Evolutionary conservation across 2,329 filamentous ascomycete genomes (phyloP).

Genomic region (Cercospora canescens): DNA sequence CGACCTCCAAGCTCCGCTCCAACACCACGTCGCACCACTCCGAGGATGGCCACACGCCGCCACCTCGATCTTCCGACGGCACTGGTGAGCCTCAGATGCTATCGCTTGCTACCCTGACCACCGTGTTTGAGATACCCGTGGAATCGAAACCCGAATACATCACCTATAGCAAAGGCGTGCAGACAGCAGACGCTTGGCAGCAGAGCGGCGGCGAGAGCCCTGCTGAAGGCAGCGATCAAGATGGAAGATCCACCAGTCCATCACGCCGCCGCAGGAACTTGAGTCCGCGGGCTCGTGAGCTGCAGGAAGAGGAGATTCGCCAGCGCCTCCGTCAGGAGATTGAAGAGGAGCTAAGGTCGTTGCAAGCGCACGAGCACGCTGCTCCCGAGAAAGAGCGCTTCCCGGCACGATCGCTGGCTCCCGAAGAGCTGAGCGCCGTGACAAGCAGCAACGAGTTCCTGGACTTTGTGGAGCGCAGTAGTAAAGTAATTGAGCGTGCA

Average conservation of each 20-base stretch:
- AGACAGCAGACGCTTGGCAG: slow-evolving; percentile 76
- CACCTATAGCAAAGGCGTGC: slow-evolving; percentile 95
- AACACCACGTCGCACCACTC: slow-evolving; percentile 28
- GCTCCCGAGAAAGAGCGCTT: slow-evolving; percentile 44
- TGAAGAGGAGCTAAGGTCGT: slow-evolving; percentile 82
- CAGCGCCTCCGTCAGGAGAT: slow-evolving; percentile 84
- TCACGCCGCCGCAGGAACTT: slow-evolving; percentile 64
- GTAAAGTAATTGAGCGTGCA: slow-evolving; percentile 94
- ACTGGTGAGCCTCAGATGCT: slow-evolving; percentile 66
- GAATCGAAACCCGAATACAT: slow-evolving; percentile 70
- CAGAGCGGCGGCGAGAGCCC: slow-evolving; percentile 43
- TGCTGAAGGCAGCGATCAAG: slow-evolving; percentile 63
- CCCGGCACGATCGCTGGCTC: slow-evolving; percentile 74
- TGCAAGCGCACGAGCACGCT: slow-evolving; percentile 54
- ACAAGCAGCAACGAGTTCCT: slow-evolving; percentile 91
- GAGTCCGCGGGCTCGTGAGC: slow-evolving; percentile 74
- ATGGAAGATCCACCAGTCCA: slow-evolving; percentile 52
- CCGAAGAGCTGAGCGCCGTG: slow-evolving; percentile 86
- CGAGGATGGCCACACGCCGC: slow-evolving; percentile 32
- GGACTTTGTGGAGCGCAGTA: slow-evolving; percentile 92
- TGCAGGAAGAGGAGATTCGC: slow-evolving; percentile 81
- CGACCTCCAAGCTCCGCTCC: slow-evolving; percentile 29
- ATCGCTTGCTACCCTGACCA: slow-evolving; percentile 70
- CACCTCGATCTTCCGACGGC: slow-evolving; percentile 29
- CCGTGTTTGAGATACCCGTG: slow-evolving; percentile 77